Evolutionary conservation across 1,284 basidiomycete species (phyloP), one percentile per base, ranked within the genome.

Genomic region (Psilocybe mexicana): DNA sequence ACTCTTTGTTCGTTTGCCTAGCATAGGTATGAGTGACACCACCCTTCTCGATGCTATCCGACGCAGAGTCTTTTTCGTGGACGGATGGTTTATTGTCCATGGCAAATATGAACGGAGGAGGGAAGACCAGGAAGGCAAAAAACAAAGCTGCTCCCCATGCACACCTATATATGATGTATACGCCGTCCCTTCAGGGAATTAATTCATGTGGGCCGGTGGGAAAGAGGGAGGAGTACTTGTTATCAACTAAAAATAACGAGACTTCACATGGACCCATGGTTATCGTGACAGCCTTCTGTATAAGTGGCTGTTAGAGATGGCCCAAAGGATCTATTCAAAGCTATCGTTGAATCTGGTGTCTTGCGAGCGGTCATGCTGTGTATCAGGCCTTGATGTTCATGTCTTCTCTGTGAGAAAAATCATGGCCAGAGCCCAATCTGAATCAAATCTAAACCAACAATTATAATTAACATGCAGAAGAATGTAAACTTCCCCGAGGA

Each of bases 1-100:
- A 68, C 65, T 64, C 55, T 24, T 66, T 55, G 56, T 63, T 61
- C 36, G 60, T 59, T 26, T 61, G 56, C 28, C 57, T 58, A 30
- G 35, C 36, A 35, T 47, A 45, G 36, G 49, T 43, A 48, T 18
- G 35, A 30, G 14, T 46, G 12, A 38, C 44, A 3, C 11, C 46
- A 26, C 59, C 63, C 33, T 64, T 61, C 52, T 63, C 62, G 36
- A 65, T 49, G 57, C 40, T 61, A 24, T 62, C 63, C n/a, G 18
- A 18, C 18, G 36, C 63, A 11, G 36, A 50, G 30, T 56, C 59
- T 57, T 58, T 52, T 45, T 59, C 48, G 26, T 57, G 30, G n/a
- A 24, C 35, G 38, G 58, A 57, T 54, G 56, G 49, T 49, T 55
- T 48, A 25, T 44, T 50, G 50, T 35, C 60, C 54, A 55, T 54